These are phyloP conservation scores for Sporothrix pseudoabietina DNA, from an alignment of 2,329 filamentous ascomycete species.

Conservation along the genomic window DNA sequence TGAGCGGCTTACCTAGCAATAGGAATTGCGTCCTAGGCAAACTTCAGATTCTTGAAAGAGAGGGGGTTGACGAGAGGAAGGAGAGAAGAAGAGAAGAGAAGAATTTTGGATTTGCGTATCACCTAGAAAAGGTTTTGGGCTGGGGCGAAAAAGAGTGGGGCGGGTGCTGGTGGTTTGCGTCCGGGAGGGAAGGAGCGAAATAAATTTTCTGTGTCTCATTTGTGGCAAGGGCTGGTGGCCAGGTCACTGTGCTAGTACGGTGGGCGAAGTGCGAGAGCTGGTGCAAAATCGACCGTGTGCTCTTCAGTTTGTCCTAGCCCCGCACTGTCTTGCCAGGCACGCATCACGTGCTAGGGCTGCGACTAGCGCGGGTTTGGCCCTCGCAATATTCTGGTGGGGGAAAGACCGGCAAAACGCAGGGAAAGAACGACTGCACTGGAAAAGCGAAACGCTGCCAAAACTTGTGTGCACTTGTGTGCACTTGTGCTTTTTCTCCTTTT, in stretches of 20 bases:
- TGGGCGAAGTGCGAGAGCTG: neutral
- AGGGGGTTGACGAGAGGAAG: constrained; percentile 29
- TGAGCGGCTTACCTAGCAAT: constrained; percentile 38
- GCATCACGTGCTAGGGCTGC: constrained; percentile 35
- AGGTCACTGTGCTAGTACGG: constrained; percentile 16
- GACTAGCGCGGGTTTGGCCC: constrained; percentile 7
- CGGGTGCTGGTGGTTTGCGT: neutral
- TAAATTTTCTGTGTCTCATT: constrained; percentile 17
- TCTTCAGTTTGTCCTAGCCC: neutral
- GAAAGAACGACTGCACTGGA: neutral
- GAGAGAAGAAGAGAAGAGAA: constrained; percentile 5
- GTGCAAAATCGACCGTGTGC: neutral
- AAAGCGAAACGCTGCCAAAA: constrained; percentile 18
- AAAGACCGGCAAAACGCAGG: neutral
- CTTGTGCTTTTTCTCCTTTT: neutral
- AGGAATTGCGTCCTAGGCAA: constrained; percentile 39
- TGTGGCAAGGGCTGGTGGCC: constrained; percentile 12
- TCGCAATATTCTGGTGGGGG: constrained; percentile 20
- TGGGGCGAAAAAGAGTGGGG: constrained; percentile 3
- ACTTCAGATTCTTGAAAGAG: constrained; percentile 34
- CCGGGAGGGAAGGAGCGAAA: constrained; percentile 2
- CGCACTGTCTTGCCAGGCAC: neutral
- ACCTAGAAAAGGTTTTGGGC: constrained; percentile 10
- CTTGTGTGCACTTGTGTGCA: constrained; percentile 19
- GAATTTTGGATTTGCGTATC: constrained; percentile 13